Base-by-base conservation (phyloP, 169 alveolate genomes). In the Fabrea salina region DNA sequence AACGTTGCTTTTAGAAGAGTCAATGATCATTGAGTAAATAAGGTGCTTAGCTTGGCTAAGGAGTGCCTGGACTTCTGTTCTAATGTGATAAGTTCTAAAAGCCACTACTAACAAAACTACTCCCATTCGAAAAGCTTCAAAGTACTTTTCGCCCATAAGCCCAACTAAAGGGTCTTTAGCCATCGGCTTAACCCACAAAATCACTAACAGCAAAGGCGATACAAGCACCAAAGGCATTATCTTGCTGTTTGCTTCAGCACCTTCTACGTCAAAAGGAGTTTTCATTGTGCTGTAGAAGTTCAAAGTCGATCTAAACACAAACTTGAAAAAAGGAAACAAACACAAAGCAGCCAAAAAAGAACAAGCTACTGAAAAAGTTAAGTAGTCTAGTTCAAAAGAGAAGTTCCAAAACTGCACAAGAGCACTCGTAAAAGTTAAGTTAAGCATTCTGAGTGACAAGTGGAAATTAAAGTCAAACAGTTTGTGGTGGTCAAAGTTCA, bases 381-480 rank as follows among this genome's bases (percentile, higher is more conserved):
- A 3, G 35, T 64, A 56, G 30, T 64, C 39, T 13, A 64, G 35
- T 3, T 33, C 39, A 1, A 64, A 19, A 16, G 75, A 32, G n/a
- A 41, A 33, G 0, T 22, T 33, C 35, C 27, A 64, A 64, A 64
- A 64, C 19, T 16, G 5, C n/a, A 19, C 37, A 3, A 39, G 16
- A 19, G 37, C 35, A 16, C 43, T 22, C 30, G 75, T 64, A 16
- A 64, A 27, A 8, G 16, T 30, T 30, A 64, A 40, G n/a, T 35
- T 16, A 19, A 64, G 37, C 7, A 64, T 25, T 33, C 19, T 40
- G 27, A 64, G 30, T 4, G 75, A 32, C 27, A 64, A 64, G 75
- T 64, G 75, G 30, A 64, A 64, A 40, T 64, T 64, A n/a, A 64
- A 64, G n/a, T 64, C 75, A 19, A 64, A 40, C 0, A 64, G 30